Base-by-base conservation (phyloP, 2,329 filamentous ascomycete genomes). In the Metarhizium sp. region DNA sequence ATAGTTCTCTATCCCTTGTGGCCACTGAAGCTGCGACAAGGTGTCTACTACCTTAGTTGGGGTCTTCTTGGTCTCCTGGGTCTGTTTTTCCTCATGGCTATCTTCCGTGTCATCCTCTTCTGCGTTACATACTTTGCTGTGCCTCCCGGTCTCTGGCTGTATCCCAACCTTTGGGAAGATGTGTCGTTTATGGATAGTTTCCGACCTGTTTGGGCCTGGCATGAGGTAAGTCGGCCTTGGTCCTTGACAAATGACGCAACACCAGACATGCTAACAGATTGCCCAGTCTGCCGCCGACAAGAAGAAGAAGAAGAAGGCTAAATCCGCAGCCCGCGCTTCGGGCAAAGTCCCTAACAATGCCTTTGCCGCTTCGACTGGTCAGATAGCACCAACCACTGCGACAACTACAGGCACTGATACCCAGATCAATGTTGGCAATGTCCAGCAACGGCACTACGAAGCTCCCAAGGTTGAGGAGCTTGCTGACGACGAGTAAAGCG, bases 111-210 rank as follows among this genome's bases (percentile, higher is more conserved):
- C 55, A 95, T 99, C 58, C 78, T 99, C 32, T 99, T 99, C 77
- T 87, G 90, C 68, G 74, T 95, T 69, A 97, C 94, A 25, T 91
- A 95, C 73, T 95, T 97, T 67, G 78, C 80, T 16, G 78, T 84
- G 1, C 77, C 92, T 3, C 94, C 94, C 2, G 94, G 94, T 64
- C 78, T 99, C n/a, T 99, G 94, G 94, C 79, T 99, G 48, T 99
- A 92, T 74, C 94, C 94, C 51, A 99, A 99, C 68, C 76, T 99
- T 20, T 99, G 96, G 77, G 94, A 99, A 71, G 94, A 99, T 68
- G 94, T 99, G 32, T 95, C 92, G 7, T 97, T 99, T 75, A 87
- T 99, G 72, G 94, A 99, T 69, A 95, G 89, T 66, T 99, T 99
- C 80, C 87, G 87, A 67, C 94, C 94, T 20, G 74, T 96, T 6